Conservation (phyloP, 371 early-diverging fungal species). For the Rhizopus arrhizus region DNA sequence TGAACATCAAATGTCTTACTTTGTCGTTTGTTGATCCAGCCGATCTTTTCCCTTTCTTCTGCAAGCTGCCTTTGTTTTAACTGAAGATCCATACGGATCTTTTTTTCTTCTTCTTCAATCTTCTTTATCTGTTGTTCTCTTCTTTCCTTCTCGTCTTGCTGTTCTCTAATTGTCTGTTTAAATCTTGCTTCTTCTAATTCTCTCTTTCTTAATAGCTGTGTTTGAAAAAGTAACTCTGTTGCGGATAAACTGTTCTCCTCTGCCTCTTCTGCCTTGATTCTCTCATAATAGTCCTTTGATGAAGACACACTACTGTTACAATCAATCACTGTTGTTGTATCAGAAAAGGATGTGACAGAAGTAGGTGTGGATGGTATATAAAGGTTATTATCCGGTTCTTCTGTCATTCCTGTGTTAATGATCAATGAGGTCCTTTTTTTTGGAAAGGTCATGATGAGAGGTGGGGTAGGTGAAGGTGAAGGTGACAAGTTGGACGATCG, state of each 20-base stretch:
- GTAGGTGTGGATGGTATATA: slow-evolving; percentile 24
- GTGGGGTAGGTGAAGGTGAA: slow-evolving; percentile 39
- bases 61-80: slow-evolving; percentile 17
- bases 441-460: slow-evolving; percentile 17
- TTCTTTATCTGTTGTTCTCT: slow-evolving; percentile 10
- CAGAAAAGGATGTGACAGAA: slow-evolving; percentile 16
- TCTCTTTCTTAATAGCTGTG: slow-evolving; percentile 23
- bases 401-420: slow-evolving; percentile 11
- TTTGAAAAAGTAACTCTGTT: slow-evolving; percentile 27
- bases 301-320: slow-evolving; percentile 1
- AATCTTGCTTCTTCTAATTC: slow-evolving; percentile 30
- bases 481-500: slow-evolving; percentile 33
- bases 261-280: slow-evolving; percentile 21
- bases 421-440: slow-evolving; percentile 11
- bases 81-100: slow-evolving; percentile 14
- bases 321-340: slow-evolving; percentile 4
- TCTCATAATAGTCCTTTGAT: slow-evolving; percentile 4
- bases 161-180: slow-evolving; percentile 18
- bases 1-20: neutral
- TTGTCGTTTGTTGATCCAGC: neutral
- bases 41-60: slow-evolving; percentile 1
- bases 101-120: slow-evolving; percentile 11
- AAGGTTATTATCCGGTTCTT: slow-evolving; percentile 13
- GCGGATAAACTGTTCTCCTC: slow-evolving; percentile 7
- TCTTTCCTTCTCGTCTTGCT: slow-evolving; percentile 17